Conservation (phyloP, 352 stramenopile species). For the Pythium chondricola region DNA sequence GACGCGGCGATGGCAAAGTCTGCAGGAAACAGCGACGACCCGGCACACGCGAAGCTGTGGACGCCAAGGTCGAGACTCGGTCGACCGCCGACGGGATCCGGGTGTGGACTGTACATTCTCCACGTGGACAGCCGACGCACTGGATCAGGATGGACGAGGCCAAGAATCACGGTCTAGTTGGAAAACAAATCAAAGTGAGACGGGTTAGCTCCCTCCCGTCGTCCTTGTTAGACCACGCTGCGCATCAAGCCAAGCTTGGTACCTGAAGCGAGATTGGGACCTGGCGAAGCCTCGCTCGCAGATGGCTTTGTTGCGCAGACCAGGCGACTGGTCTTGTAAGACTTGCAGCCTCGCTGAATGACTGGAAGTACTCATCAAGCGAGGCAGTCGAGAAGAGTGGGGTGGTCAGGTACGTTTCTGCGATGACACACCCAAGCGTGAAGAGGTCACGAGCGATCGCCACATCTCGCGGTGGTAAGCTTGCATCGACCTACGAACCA, state of each 20-base stretch:
- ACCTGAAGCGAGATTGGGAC: too few relatives aligned
- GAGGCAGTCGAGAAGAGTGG: slow-evolving; percentile 58
- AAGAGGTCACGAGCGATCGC: slow-evolving; percentile 36
- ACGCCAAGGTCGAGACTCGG: slow-evolving; percentile 2
- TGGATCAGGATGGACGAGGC: slow-evolving; percentile 12
- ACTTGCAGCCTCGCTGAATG: slow-evolving; percentile 9
- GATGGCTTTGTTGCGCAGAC: too few relatives aligned
- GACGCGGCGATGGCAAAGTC: slow-evolving; percentile 39
- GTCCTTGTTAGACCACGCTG: too few relatives aligned
- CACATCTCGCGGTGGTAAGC: not conserved
- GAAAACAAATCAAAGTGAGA: not conserved
- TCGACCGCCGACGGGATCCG: not conserved
- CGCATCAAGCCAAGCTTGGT: too few relatives aligned
- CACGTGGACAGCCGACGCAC: slow-evolving; percentile 13
- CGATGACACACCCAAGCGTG: slow-evolving; percentile 57
- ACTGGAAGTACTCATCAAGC: slow-evolving; percentile 30
- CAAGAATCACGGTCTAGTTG: slow-evolving; percentile 7
- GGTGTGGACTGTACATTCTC: slow-evolving; percentile 2
- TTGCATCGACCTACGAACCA: too few relatives aligned
- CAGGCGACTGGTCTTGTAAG: not conserved
- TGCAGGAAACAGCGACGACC: slow-evolving; percentile 28
- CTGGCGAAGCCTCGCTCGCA: too few relatives aligned
- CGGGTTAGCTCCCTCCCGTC: not conserved
- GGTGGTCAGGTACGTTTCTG: slow-evolving; percentile 50
- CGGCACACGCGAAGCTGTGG: not conserved